phyloP scores from a whole-genome alignment of 805 yeast genomes.

The Candida maris region DNA sequence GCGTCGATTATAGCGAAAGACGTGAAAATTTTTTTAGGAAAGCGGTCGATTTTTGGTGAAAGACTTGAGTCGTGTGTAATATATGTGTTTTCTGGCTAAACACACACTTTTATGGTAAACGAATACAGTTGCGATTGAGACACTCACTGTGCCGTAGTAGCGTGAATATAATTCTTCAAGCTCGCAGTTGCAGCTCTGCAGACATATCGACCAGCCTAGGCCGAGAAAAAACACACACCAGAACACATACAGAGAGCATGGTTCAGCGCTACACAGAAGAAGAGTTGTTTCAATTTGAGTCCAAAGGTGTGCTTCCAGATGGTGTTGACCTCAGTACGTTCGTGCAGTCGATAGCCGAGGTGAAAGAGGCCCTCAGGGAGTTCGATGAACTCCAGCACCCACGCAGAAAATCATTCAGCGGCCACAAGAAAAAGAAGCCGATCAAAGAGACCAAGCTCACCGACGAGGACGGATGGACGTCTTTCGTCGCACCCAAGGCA shows the following conservation, averaged over 20 bases:
- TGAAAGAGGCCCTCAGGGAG: slow-evolving; percentile 40
- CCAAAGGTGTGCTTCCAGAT: slow-evolving; percentile 55
- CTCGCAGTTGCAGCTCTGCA: neutral
- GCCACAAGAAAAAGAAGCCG: slow-evolving; percentile 38
- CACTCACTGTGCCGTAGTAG: too few relatives aligned
- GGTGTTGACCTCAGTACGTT: slow-evolving; percentile 64
- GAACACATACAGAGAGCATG: too few relatives aligned
- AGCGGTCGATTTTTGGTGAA: too few relatives aligned
- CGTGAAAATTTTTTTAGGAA: too few relatives aligned
- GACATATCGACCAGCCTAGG: neutral
- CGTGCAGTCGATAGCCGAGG: slow-evolving; percentile 62
- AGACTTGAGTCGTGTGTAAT: too few relatives aligned
- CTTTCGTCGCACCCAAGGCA: slow-evolving; percentile 47
- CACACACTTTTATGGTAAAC: too few relatives aligned
- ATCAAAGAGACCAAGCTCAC: slow-evolving; percentile 47
- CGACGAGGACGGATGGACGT: slow-evolving; percentile 85
- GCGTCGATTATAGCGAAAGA: too few relatives aligned
- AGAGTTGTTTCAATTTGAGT: slow-evolving; percentile 57
- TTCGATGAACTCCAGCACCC: slow-evolving; percentile 27
- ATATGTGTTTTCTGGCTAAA: too few relatives aligned
- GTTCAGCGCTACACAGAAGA: slow-evolving; percentile 69
- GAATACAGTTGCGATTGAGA: too few relatives aligned
- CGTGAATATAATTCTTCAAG: neutral
- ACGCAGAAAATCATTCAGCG: slow-evolving; percentile 64
- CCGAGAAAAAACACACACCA: neutral